A percentile compares a stretch with the other conserved stretches of the same genome.
phyloP scores from a whole-genome alignment of 2,329 filamentous ascomycete species.

The Fusarium clavum region DNA sequence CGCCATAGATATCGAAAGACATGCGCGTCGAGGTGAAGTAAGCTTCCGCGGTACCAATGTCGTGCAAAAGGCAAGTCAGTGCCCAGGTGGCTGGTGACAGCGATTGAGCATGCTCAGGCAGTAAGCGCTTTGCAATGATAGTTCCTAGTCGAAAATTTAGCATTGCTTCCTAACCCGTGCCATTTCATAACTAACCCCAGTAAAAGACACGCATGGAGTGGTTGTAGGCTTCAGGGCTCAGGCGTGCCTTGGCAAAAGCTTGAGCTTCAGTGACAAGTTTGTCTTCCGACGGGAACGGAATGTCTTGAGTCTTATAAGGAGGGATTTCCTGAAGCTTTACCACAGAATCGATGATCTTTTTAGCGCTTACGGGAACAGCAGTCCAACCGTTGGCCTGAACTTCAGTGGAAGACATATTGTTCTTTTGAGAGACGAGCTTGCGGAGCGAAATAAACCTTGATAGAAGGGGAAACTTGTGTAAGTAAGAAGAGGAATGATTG shows the following conservation, averaged over 20 bases:
- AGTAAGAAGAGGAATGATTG: not conserved
- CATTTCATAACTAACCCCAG: conserved; percentile 51
- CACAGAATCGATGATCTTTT: conserved; percentile 54
- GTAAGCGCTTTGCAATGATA: conserved; percentile 58
- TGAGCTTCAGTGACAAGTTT: conserved; percentile 58
- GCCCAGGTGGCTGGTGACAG: conserved; percentile 62
- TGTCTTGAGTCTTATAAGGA: conserved; percentile 50
- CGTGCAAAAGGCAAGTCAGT: conserved; percentile 76
- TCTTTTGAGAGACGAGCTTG: not conserved
- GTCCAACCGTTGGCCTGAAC: conserved; percentile 56
- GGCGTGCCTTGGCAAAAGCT: conserved; percentile 61
- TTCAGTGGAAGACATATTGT: not conserved
- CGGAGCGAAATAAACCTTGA: accelerated
- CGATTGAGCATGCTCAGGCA: conserved; percentile 51
- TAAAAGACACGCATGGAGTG: conserved; percentile 78
- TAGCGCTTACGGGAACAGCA: conserved; percentile 56
- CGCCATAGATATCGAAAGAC: conserved; percentile 16
- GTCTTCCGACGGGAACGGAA: conserved; percentile 61
- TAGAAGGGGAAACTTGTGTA: not conserved
- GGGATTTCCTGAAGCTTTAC: conserved; percentile 51
- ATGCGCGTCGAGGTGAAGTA: conserved; percentile 12
- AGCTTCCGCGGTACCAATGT: conserved; percentile 54
- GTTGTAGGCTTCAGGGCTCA: conserved; percentile 70
- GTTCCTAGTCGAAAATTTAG: conserved; percentile 46
- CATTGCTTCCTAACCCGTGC: not conserved